These are phyloP conservation scores for Hypoxylon perforatum DNA, from an alignment of 495 filamentous ascomycete species.

Conservation along the genomic window DNA sequence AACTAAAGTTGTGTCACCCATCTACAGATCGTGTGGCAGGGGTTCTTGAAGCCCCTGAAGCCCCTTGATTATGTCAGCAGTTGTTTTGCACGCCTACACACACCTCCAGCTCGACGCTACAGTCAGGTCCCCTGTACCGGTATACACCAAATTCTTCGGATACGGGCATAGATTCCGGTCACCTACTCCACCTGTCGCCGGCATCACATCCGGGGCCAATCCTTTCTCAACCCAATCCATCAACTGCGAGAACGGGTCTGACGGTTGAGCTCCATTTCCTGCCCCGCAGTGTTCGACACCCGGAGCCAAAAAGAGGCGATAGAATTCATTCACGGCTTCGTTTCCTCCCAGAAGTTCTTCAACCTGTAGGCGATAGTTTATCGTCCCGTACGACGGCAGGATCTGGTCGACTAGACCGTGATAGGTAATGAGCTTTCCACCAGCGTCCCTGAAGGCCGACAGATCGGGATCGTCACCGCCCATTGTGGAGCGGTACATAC, in stretches of 20 bases:
- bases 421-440: conserved; percentile 55
- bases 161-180: conserved; percentile 23
- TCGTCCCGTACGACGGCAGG: conserved; percentile 41
- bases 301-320: conserved; percentile 46
- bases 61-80: too few species aligned
- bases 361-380: conserved; percentile 43
- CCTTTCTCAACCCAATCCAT: conserved; percentile 55
- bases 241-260: conserved; percentile 37
- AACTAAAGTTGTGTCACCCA: too few species aligned
- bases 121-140: conserved; percentile 2
- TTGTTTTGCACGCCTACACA: not conserved
- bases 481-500: conserved; percentile 47
- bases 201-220: conserved; percentile 44
- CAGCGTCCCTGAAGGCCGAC: conserved; percentile 40
- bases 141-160: conserved; percentile 9
- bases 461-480: conserved; percentile 53
- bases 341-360: conserved; percentile 42
- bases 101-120: conserved; percentile 21
- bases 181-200: conserved; percentile 21
- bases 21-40: too few species aligned
- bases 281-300: conserved; percentile 44
- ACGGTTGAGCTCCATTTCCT: conserved; percentile 32
- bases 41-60: too few species aligned
- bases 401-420: conserved; percentile 50
- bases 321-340: conserved; percentile 39